Conservation (phyloP, 306 rosid genomes). For the Cucurbita pepo region DNA sequence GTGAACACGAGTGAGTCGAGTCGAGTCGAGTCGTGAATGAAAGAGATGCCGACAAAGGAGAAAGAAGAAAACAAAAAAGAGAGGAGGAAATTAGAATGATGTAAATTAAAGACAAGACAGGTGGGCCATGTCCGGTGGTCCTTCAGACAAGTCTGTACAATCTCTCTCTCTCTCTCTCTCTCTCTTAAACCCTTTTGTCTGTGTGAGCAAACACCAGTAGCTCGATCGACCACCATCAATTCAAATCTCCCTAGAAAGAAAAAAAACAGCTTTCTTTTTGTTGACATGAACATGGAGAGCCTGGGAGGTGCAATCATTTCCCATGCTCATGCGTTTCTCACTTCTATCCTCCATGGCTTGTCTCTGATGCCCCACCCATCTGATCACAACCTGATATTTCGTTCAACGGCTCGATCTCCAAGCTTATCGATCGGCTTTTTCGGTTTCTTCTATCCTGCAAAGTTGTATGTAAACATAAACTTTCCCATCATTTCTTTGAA, state of each 20-base stretch:
- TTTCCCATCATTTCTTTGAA: neutral
- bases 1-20: too few species aligned
- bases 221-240: neutral
- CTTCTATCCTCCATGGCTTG: slow-evolving; percentile 32
- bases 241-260: neutral
- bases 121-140: neutral
- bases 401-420: slow-evolving; percentile 57
- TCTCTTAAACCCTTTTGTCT: neutral
- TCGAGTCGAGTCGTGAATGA: too few species aligned
- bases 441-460: slow-evolving; percentile 77
- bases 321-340: slow-evolving; percentile 1
- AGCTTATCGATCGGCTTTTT: slow-evolving; percentile 49
- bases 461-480: neutral
- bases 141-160: slow-evolving; percentile 4
- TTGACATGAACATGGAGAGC: neutral
- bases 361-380: slow-evolving; percentile 27
- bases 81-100: neutral
- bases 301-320: neutral
- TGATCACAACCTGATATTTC: slow-evolving; percentile 38
- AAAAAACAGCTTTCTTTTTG: neutral
- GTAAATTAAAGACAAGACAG: neutral
- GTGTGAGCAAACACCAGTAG: too few species aligned
- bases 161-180: neutral
- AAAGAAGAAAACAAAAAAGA: neutral
- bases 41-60: too few species aligned